Evolutionary conservation across 2,329 filamentous ascomycete genomes (phyloP).

Genomic region (Alternaria brassicicola): DNA sequence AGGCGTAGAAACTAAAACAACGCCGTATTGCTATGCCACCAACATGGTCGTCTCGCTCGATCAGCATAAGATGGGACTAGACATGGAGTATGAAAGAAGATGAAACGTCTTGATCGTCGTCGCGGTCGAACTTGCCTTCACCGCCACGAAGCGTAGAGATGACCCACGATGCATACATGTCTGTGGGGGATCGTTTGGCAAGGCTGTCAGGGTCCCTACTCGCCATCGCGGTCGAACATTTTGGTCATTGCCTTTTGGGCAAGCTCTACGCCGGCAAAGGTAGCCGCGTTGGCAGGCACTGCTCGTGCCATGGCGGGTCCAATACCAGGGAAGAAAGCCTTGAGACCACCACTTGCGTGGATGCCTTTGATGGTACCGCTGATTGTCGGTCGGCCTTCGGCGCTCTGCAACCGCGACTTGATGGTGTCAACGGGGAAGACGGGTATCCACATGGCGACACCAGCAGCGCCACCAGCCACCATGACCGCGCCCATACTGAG

Average conservation of each 20-base stretch:
- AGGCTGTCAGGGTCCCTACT: slow-evolving; percentile 24
- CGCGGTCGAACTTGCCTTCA: too few species aligned
- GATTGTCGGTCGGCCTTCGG: slow-evolving; percentile 82
- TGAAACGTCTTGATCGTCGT: neutral
- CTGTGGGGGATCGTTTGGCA: neutral
- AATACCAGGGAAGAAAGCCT: slow-evolving; percentile 96
- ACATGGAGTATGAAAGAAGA: slow-evolving; percentile 11
- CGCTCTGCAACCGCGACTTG: slow-evolving; percentile 91
- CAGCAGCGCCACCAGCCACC: slow-evolving; percentile 84
- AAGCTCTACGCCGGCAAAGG: slow-evolving; percentile 85
- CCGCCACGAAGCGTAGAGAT: too few species aligned
- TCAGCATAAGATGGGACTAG: slow-evolving; percentile 8
- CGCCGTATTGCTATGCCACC: slow-evolving; percentile 34
- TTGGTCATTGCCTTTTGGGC: slow-evolving; percentile 84
- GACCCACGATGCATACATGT: too few species aligned
- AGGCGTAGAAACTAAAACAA: slow-evolving; percentile 15
- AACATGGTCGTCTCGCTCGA: slow-evolving; percentile 10
- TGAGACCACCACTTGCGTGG: slow-evolving; percentile 81
- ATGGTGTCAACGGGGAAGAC: slow-evolving; percentile 98
- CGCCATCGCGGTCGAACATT: slow-evolving; percentile 61
- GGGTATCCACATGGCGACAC: slow-evolving; percentile 98
- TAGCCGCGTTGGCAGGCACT: slow-evolving; percentile 94
- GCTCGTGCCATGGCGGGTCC: slow-evolving; percentile 90
- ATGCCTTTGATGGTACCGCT: slow-evolving; percentile 79
- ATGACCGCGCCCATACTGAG: slow-evolving; percentile 83